A percentile compares a stretch with the other conserved stretches of the same genome.
phyloP scores from a whole-genome alignment of 805 yeast genomes.

The Martiniozyma abietophila region DNA sequence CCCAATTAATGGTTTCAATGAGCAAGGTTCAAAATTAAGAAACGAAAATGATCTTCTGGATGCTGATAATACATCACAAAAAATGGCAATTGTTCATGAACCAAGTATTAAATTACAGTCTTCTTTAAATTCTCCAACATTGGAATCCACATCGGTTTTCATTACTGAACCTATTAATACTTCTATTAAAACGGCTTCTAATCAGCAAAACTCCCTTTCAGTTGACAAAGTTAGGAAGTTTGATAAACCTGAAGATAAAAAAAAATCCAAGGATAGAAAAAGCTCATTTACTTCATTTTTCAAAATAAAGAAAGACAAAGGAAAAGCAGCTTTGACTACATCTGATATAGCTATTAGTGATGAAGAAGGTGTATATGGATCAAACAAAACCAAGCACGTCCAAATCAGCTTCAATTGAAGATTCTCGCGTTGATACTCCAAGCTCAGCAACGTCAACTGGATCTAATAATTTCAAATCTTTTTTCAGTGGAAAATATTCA shows the following conservation, averaged over 20 bases:
- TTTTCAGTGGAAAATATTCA: constrained; percentile 11
- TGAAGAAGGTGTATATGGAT: too few relatives aligned
- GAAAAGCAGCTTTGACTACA: constrained; percentile 6
- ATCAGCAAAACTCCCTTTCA: not conserved
- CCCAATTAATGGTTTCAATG: too few relatives aligned
- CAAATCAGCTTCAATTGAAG: not conserved
- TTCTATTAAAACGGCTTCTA: not conserved
- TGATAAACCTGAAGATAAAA: constrained; percentile 8
- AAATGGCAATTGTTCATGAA: not conserved
- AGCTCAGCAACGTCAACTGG: not conserved
- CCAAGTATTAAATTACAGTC: not conserved
- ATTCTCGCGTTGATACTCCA: not conserved
- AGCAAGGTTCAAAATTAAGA: too few relatives aligned
- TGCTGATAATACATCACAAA: not conserved
- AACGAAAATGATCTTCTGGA: too few relatives aligned
- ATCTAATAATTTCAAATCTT: constrained; percentile 9
- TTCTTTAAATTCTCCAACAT: not conserved
- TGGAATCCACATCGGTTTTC: not conserved
- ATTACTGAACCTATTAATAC: not conserved
- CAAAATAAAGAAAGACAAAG: constrained; percentile 12
- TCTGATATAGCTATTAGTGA: not conserved
- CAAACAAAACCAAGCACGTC: not conserved
- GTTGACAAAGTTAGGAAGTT: too few relatives aligned
- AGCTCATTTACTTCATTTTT: constrained; percentile 14
- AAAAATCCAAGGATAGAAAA: constrained; percentile 9